Percentiles rank a stretch among this genome's conserved stretches.
These are phyloP conservation scores for Whalleya microplaca DNA, from an alignment of 2,329 filamentous ascomycete genomes.

Conservation along the genomic window DNA sequence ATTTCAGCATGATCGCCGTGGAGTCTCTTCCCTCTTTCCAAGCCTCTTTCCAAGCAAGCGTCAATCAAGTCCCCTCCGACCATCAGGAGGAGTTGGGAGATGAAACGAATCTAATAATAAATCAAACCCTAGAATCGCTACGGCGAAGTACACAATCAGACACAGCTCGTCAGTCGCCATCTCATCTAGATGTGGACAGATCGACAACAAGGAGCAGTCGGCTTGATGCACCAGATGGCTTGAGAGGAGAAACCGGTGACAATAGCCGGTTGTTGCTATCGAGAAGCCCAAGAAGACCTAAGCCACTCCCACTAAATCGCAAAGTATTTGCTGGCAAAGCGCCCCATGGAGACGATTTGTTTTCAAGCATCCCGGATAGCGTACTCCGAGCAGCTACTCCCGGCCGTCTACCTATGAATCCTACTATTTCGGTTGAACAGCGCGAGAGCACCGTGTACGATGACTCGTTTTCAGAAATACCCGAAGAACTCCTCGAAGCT, in stretches of 20 bases:
- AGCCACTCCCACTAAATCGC: conserved; percentile 38
- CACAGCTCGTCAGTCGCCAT: conserved; percentile 10
- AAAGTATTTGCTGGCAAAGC: conserved; percentile 40
- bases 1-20: conserved; percentile 64
- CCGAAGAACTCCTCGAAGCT: conserved; percentile 52
- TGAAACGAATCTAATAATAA: conserved; percentile 60
- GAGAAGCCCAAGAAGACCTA: conserved; percentile 42
- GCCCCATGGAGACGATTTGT: conserved; percentile 38
- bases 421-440: conserved; percentile 16
- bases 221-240: conserved; percentile 5
- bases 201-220: conserved; percentile 12
- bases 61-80: conserved; percentile 40
- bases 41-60: conserved; percentile 46
- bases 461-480: conserved; percentile 62
- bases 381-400: conserved; percentile 39
- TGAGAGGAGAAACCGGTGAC: conserved; percentile 6
- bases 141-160: conserved; percentile 41
- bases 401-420: conserved; percentile 29
- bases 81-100: conserved; percentile 57
- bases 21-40: conserved; percentile 54
- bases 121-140: conserved; percentile 56
- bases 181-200: conserved; percentile 20
- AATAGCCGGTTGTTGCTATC: conserved; percentile 21
- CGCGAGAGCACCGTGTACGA: conserved; percentile 47
- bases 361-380: conserved; percentile 41